These are phyloP conservation scores for Knoxdaviesia proteae DNA, from an alignment of 2,329 filamentous ascomycete genomes.

Conservation along the genomic window DNA sequence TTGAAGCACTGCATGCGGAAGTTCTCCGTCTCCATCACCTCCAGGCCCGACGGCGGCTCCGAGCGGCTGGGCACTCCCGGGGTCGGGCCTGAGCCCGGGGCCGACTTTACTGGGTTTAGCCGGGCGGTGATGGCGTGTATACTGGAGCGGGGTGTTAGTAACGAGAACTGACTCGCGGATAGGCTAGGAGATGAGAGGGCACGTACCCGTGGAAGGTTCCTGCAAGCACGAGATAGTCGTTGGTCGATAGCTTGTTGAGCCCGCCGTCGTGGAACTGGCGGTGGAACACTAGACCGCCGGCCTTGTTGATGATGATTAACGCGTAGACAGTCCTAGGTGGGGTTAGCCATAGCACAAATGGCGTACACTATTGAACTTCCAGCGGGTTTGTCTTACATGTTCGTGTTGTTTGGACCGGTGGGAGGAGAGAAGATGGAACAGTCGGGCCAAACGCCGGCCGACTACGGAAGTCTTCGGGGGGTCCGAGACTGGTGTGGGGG, in stretches of 20 bases:
- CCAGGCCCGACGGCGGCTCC: slow-evolving; percentile 55
- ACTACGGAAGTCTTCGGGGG: too few species aligned
- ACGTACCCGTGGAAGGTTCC: slow-evolving; percentile 86
- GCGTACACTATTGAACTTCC: too few species aligned
- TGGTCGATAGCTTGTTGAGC: slow-evolving; percentile 73
- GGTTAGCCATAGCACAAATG: neutral
- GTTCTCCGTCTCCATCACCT: slow-evolving; percentile 82
- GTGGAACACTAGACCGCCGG: slow-evolving; percentile 89
- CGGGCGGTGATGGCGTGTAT: slow-evolving; percentile 50
- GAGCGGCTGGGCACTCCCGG: slow-evolving; percentile 23
- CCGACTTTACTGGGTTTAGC: slow-evolving; percentile 31
- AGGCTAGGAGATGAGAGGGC: neutral
- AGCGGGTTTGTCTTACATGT: too few species aligned
- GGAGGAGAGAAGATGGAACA: too few species aligned
- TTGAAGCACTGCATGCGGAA: slow-evolving; percentile 94
- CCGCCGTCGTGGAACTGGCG: slow-evolving; percentile 73
- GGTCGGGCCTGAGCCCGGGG: slow-evolving; percentile 15
- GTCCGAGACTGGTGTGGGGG: too few species aligned
- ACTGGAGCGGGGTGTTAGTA: slow-evolving; percentile 15
- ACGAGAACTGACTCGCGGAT: slow-evolving; percentile 3
- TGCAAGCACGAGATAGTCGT: slow-evolving; percentile 90
- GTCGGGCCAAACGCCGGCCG: too few species aligned
- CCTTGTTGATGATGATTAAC: slow-evolving; percentile 97
- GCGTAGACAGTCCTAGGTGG: slow-evolving; percentile 68
- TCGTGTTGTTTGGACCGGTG: too few species aligned